Percentiles rank a stretch among this genome's conserved stretches.
These are phyloP conservation scores for Neonectria faginata DNA, from an alignment of 2,329 filamentous ascomycete species.

Conservation along the genomic window DNA sequence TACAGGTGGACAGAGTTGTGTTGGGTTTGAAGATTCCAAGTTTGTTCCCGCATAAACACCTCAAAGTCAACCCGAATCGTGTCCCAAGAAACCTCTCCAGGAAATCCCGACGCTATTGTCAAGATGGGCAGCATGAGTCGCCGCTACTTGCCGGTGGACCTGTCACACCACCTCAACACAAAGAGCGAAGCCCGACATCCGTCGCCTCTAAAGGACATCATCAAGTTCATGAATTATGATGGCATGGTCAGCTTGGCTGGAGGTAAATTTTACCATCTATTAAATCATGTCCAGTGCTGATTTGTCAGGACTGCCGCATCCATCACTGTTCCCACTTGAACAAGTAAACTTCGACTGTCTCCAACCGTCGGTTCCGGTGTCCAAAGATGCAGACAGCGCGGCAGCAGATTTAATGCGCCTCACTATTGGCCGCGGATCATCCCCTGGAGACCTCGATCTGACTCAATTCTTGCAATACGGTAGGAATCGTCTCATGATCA, in stretches of 20 bases:
- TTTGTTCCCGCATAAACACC: too few relatives aligned
- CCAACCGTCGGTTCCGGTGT: conserved; percentile 10
- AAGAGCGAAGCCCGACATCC: conserved; percentile 47
- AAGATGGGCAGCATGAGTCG: conserved; percentile 26
- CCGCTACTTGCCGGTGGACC: conserved; percentile 31
- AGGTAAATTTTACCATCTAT: conserved; percentile 29
- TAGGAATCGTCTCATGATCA: background rate
- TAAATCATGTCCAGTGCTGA: background rate
- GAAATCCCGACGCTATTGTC: background rate
- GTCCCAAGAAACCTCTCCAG: background rate
- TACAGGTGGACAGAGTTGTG: too few relatives aligned
- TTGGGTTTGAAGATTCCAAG: too few relatives aligned
- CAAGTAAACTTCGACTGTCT: conserved; percentile 30
- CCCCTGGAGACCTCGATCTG: conserved; percentile 29
- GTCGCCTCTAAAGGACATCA: conserved; percentile 50
- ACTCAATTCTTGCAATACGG: conserved; percentile 37
- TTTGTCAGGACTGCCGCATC: conserved; percentile 44
- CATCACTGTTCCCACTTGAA: conserved; percentile 46
- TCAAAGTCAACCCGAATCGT: background rate
- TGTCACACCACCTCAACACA: conserved; percentile 48
- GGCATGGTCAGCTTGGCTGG: conserved; percentile 50
- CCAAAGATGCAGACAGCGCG: background rate
- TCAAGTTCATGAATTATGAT: conserved; percentile 50
- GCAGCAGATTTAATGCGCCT: conserved; percentile 10
- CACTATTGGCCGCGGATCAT: conserved; percentile 16